Conservation (phyloP, 306 rosid species). For the Alnus rubra region DNA sequence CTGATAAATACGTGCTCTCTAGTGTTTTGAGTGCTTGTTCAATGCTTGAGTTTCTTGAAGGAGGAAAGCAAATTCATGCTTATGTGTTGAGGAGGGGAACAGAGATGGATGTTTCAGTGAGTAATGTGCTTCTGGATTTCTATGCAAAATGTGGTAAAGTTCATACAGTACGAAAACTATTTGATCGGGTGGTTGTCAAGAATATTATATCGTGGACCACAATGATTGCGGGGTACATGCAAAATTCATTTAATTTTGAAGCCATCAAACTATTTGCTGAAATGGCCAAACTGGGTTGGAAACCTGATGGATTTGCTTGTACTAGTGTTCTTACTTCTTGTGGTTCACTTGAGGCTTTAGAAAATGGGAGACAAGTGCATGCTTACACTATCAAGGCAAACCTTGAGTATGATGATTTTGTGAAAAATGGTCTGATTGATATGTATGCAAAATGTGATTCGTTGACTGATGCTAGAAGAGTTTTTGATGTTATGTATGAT, state of each 20-base stretch:
- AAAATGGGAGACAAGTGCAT: constrained; percentile 78
- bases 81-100: constrained; percentile 58
- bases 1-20: constrained; percentile 72
- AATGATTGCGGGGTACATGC: constrained; percentile 91
- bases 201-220: constrained; percentile 86
- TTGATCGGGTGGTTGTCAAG: constrained; percentile 49
- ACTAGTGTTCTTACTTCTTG: constrained; percentile 85
- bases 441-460: constrained; percentile 88
- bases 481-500: constrained; percentile 52
- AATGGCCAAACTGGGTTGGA: constrained; percentile 63
- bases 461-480: constrained; percentile 64
- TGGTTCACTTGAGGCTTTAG: constrained; percentile 62
- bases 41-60: constrained; percentile 56
- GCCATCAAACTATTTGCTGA: constrained; percentile 62
- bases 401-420: constrained; percentile 67
- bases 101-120: constrained; percentile 65
- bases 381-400: constrained; percentile 61
- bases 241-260: constrained; percentile 67
- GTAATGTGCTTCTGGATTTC: constrained; percentile 74
- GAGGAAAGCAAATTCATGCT: constrained; percentile 86
- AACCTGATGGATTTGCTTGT: constrained; percentile 74
- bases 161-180: constrained; percentile 50
- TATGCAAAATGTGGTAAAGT: constrained; percentile 77
- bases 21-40: constrained; percentile 85
- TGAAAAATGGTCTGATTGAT: constrained; percentile 81